Evolutionary conservation across 306 rosid species (phyloP), one percentile per base, ranked within the genome.

Genomic region (Cucurbita moschata): DNA sequence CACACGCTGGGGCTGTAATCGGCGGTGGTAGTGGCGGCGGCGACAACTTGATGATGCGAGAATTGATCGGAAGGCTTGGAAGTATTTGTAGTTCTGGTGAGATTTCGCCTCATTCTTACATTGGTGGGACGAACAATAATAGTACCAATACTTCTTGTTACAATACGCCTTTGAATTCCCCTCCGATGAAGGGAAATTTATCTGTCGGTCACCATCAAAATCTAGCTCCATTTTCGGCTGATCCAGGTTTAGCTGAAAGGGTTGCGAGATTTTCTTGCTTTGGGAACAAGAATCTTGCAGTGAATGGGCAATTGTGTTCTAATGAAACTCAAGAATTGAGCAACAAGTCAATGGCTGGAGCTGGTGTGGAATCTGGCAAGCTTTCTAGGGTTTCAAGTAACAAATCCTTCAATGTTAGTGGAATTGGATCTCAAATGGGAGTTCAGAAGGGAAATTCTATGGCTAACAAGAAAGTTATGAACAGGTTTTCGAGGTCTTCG

Each of bases 91-190:
- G 78, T 66, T 81, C 86, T 6, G 83, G 82, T 15, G 82, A 83
- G 42, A 58, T 80, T 68, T 82, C 88, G 42, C 81, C 83, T 37
- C 78, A 79, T 59, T 55, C 83, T 73, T 82, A 82, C 75, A 67
- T 78, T 30, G 47, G 58, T n/a, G 76, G 74, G 63, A 47, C 73
- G 42, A 68, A 46, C 42, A 68, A 46, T 6, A 68, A 68, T 16
- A 79, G 57, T 40, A 57, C 82, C 60, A 86, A 81, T 78, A 81
- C 73, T 55, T 86, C 90, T 30, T 82, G 86, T 47, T 83, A 83
- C 69, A 83, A 61, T n/a, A 83, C 90, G 12, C 90, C 90, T 21
- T 58, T 86, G 63, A 86, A 83, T 77, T 86, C 87, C 5, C 87
- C 90, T 19, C 87, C 87, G 5, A 86, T 78, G 72, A 78, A 85